Conservation (phyloP, 2,329 filamentous ascomycete genomes). For the Calonectria pteridis region DNA sequence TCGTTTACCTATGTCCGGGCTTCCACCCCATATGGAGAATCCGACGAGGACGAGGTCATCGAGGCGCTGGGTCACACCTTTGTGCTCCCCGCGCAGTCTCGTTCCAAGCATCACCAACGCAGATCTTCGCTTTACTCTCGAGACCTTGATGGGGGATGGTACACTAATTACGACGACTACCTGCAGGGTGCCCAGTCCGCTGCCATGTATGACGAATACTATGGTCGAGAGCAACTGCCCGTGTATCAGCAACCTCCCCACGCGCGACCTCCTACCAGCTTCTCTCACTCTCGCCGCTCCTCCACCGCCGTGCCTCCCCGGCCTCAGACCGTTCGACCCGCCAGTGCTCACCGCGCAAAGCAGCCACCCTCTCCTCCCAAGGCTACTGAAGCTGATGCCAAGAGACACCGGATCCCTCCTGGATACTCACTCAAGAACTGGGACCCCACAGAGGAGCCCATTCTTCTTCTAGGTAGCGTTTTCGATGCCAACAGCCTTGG, state of each 20-base stretch:
- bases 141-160: slow-evolving; percentile 65
- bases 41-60: slow-evolving; percentile 73
- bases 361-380: slow-evolving; percentile 54
- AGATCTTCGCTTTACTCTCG: slow-evolving; percentile 50
- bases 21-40: slow-evolving; percentile 71
- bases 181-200: slow-evolving; percentile 58
- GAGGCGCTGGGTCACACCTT: slow-evolving; percentile 66
- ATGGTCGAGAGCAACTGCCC: slow-evolving; percentile 49
- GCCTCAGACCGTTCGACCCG: slow-evolving; percentile 64
- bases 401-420: slow-evolving; percentile 79
- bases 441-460: slow-evolving; percentile 94
- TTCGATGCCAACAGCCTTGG: slow-evolving; percentile 98
- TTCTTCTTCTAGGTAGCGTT: slow-evolving; percentile 93
- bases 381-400: slow-evolving; percentile 72
- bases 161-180: slow-evolving; percentile 71
- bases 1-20: slow-evolving; percentile 71
- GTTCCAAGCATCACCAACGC: slow-evolving; percentile 49
- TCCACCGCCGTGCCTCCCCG: slow-evolving; percentile 65
- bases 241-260: slow-evolving; percentile 58
- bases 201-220: slow-evolving; percentile 52
- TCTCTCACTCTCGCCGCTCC: slow-evolving; percentile 59
- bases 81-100: slow-evolving; percentile 64
- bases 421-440: slow-evolving; percentile 98
- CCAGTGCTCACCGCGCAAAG: slow-evolving; percentile 41
- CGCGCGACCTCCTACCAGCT: slow-evolving; percentile 54